Evolutionary conservation across 2,329 filamentous ascomycete species (phyloP), one percentile per base, ranked within the genome.

Genomic region (Sclerotinia nivalis): DNA sequence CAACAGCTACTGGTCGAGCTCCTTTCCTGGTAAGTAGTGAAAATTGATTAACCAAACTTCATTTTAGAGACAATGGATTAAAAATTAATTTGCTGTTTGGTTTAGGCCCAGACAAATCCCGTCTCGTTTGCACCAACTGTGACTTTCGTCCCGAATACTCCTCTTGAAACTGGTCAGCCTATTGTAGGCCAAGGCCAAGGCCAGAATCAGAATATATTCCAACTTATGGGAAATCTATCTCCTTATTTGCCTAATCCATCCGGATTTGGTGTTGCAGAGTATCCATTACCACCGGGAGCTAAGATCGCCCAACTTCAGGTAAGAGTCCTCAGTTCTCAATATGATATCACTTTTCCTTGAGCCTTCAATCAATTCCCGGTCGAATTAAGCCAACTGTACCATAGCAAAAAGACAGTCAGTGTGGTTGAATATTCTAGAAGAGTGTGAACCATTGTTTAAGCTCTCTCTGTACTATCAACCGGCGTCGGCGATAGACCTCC

Each of bases 191-290:
- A 83, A 66, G 89, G 89, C 37, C 83, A 83, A 80, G 84, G 84
- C 61, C 80, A 85, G 40, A 86, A 89, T 75, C 81, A 84, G 73
- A 91, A 87, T 79, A 91, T 93, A 74, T 93, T 93, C 79, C 84
- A 88, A 72, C 82, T 89, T 76, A 89, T 92, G 83, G 91, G 89
- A 8, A 86, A 89, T 72, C 79, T 93, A 43, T 88, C 87, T 52
- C 90, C 91, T 4, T 93, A 93, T 78, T 87, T 86, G 71, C 88
- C 90, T 0, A 88, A 89, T 69, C 86, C 89, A 2, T 59, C 67
- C 0, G 91, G 91, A 1, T 93, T 93, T 73, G 91, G 91, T 3
- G 89, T 92, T 0, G 82, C 90, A 22, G 91, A 94, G 79, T 91
- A 90, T 74, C 83, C 90, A 4, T 78, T 92, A 22, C 91, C 90